phyloP scores from a whole-genome alignment of 768 basidiomycete genomes.

The Trametes cinnabarina region DNA sequence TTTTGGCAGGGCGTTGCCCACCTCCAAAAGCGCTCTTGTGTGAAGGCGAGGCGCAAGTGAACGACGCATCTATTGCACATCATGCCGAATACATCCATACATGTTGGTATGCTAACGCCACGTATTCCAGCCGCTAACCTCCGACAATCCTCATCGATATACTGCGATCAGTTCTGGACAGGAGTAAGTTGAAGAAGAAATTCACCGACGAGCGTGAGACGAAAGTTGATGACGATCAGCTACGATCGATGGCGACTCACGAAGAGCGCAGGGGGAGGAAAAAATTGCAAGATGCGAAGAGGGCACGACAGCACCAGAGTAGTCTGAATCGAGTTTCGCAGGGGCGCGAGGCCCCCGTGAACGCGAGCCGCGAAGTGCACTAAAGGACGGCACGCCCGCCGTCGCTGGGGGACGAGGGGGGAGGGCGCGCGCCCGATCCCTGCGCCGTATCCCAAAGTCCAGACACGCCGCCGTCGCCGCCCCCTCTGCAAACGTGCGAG shows the following conservation, averaged over 20 bases:
- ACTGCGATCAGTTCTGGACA: no score
- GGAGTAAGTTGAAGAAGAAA: no score
- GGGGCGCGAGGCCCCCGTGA: constrained; percentile 16
- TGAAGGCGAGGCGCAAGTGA: no score
- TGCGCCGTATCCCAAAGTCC: constrained; percentile 23
- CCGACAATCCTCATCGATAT: no score
- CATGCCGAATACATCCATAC: no score
- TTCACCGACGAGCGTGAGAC: no score
- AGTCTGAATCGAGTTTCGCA: constrained; percentile 69
- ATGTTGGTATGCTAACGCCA: no score
- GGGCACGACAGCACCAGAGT: constrained; percentile 55
- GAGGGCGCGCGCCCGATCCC: constrained; percentile 15
- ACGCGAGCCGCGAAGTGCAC: constrained; percentile 66
- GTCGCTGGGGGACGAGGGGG: no score
- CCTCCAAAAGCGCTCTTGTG: no score
- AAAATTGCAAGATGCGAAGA: constrained; percentile 18
- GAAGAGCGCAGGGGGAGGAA: constrained; percentile 29
- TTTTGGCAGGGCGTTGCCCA: no score
- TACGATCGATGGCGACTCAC: constrained; percentile 8
- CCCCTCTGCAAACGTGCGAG: constrained; percentile 18
- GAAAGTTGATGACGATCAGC: neutral
- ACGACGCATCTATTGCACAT: neutral
- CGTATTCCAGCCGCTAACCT: no score
- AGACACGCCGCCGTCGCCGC: neutral
- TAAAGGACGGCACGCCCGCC: constrained; percentile 45